phyloP scores from a whole-genome alignment of 495 filamentous ascomycete species.

The Annulohypoxylon moriforme region DNA sequence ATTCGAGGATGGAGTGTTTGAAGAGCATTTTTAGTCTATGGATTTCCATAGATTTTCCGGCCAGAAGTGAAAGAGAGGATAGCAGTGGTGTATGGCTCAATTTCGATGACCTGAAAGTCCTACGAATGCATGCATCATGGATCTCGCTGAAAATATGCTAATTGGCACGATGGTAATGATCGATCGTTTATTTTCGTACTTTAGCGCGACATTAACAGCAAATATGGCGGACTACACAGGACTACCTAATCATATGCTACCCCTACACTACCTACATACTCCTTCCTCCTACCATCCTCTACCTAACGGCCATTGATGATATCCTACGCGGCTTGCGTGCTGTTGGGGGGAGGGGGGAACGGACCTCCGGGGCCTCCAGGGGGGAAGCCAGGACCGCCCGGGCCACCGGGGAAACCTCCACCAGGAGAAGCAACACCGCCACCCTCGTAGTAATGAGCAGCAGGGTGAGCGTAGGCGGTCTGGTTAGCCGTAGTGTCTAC shows the following conservation, averaged over 20 bases:
- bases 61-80: background rate
- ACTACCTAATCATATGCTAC: background rate
- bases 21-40: too few relatives aligned
- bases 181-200: conserved; percentile 1
- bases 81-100: background rate
- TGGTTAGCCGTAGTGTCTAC: conserved; percentile 62
- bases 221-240: background rate
- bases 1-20: background rate
- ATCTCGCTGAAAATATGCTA: background rate
- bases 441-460: conserved; percentile 47
- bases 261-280: background rate
- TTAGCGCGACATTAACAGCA: background rate
- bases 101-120: background rate
- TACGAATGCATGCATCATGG: background rate
- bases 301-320: background rate
- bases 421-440: conserved; percentile 41
- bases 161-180: background rate
- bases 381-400: conserved; percentile 17
- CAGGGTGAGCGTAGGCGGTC: conserved; percentile 51
- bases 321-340: conserved; percentile 6
- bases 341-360: conserved; percentile 25
- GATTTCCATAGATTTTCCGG: background rate
- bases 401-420: conserved; percentile 29
- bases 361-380: conserved; percentile 6
- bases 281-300: background rate